A percentile compares a stretch with the other conserved stretches of the same genome.
Conservation (phyloP, 148 eudicot genomes). For the Gaultheria prostrata region DNA sequence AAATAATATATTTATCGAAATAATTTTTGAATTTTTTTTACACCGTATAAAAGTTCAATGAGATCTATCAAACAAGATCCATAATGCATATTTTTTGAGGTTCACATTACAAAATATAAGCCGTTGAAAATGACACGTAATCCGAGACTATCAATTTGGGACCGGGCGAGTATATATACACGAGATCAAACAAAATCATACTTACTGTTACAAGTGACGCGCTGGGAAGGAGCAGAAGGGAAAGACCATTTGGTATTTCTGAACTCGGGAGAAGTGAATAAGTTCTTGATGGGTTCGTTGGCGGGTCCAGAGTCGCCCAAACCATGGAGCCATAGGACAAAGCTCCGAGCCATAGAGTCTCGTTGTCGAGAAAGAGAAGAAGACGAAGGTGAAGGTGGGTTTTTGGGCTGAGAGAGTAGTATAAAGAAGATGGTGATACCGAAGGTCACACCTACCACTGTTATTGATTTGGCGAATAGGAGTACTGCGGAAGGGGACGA, state of each 20-base stretch:
- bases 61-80: too few species aligned
- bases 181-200: neutral
- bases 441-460: conserved; percentile 35
- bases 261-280: conserved; percentile 76
- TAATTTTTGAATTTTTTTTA: too few species aligned
- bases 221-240: conserved; percentile 82
- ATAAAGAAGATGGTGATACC: conserved; percentile 44
- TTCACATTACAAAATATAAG: too few species aligned
- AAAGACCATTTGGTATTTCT: conserved; percentile 66
- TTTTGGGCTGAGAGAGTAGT: conserved; percentile 25
- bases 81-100: too few species aligned
- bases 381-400: neutral
- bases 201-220: conserved; percentile 86
- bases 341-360: conserved; percentile 55
- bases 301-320: conserved; percentile 96
- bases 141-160: too few species aligned
- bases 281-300: conserved; percentile 75
- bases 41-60: too few species aligned
- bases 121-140: too few species aligned
- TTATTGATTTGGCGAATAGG: conserved; percentile 30
- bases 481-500: neutral
- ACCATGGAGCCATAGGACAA: conserved; percentile 89
- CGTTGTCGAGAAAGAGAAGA: conserved; percentile 8
- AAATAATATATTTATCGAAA: too few species aligned
- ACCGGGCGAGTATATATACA: too few species aligned